Conservation (phyloP, 2,329 filamentous ascomycete genomes). For the Penicillium sp. region DNA sequence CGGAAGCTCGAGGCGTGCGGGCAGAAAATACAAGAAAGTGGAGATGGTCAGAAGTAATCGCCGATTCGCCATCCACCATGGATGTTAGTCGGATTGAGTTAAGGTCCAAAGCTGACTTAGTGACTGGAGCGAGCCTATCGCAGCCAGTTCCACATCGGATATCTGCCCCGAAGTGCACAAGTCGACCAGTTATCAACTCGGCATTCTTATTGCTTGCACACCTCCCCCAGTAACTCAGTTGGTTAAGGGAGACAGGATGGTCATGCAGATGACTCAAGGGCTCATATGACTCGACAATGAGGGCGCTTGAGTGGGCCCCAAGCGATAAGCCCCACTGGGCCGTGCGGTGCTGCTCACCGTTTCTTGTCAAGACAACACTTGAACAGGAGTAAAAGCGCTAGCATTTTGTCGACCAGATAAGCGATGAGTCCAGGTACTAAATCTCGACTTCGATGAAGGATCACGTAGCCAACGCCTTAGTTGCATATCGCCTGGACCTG, state of each 20-base stretch:
- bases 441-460: too few species aligned
- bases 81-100: background rate
- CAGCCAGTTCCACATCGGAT: background rate
- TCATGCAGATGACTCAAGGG: background rate
- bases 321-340: background rate
- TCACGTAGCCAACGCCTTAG: too few species aligned
- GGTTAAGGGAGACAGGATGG: too few species aligned
- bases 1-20: conserved; percentile 4
- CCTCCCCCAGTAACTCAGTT: too few species aligned
- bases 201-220: too few species aligned
- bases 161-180: background rate
- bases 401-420: background rate
- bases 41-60: conserved; percentile 1
- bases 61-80: background rate
- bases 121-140: background rate
- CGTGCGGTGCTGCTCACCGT: background rate
- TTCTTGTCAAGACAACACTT: background rate
- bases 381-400: background rate
- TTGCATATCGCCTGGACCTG: too few species aligned
- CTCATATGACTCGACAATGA: background rate
- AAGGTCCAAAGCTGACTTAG: background rate
- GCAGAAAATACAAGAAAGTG: conserved; percentile 10
- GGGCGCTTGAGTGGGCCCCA: background rate
- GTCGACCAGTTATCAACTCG: background rate
- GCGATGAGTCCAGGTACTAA: too few species aligned